Percentiles rank a stretch among this genome's conserved stretches.
These are phyloP conservation scores for Rhodotorula sp. DNA, from an alignment of 1,284 basidiomycete species.

Conservation along the genomic window DNA sequence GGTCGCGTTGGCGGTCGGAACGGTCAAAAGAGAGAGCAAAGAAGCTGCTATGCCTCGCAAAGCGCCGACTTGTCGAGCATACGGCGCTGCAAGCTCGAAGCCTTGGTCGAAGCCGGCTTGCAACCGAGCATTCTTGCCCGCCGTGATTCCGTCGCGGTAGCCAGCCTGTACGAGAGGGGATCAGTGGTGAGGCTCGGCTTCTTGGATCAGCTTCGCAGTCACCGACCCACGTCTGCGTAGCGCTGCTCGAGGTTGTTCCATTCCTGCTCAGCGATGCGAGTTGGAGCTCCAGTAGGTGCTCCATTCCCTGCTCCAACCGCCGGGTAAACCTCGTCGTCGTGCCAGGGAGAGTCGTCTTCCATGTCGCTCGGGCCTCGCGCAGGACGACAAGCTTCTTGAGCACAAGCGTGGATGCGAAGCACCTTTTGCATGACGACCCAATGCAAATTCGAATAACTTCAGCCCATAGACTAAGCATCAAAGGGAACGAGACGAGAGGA, in stretches of 20 bases:
- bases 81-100: constrained; percentile 66
- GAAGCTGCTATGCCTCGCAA: constrained; percentile 67
- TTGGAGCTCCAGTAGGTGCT: background rate
- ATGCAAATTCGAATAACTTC: no score
- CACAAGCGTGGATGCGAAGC: no score
- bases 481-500: background rate
- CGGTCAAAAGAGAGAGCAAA: constrained; percentile 57
- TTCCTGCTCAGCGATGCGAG: constrained; percentile 37
- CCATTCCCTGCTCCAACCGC: background rate
- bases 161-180: constrained; percentile 61
- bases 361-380: background rate
- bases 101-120: constrained; percentile 79
- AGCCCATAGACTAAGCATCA: no score
- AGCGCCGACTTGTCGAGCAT: constrained; percentile 68
- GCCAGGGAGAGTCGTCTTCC: constrained; percentile 42
- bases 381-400: no score
- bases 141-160: constrained; percentile 81
- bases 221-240: constrained; percentile 38
- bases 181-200: background rate
- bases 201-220: background rate
- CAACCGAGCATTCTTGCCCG: constrained; percentile 73
- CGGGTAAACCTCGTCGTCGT: constrained; percentile 34
- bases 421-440: no score
- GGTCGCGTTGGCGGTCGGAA: constrained; percentile 23
- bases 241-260: constrained; percentile 40